Conservation (phyloP, 305 asterid species). For the Withania somnifera region DNA sequence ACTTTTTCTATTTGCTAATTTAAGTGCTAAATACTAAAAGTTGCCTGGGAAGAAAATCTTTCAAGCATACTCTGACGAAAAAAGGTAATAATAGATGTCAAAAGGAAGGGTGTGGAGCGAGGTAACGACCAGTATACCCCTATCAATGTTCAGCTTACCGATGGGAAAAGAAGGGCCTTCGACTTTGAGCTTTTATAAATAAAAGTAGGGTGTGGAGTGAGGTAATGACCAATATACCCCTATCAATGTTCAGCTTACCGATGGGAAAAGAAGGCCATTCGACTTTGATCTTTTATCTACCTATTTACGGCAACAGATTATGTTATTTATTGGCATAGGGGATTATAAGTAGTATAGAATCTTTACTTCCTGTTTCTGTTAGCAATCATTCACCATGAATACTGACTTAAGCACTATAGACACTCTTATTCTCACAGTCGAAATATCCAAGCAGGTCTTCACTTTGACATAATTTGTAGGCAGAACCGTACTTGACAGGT, state of each 20-base stretch:
- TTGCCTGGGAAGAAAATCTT: background rate
- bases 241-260: background rate
- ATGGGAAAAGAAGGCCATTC: background rate
- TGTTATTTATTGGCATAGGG: background rate
- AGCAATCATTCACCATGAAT: background rate
- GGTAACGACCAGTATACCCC: background rate
- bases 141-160: background rate
- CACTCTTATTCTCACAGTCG: background rate
- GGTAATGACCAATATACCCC: background rate
- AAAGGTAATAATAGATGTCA: background rate
- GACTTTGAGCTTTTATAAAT: background rate
- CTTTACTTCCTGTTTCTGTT: background rate
- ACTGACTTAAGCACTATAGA: background rate
- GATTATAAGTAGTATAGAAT: background rate
- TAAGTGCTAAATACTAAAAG: background rate
- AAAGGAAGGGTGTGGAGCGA: background rate
- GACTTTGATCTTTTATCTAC: background rate
- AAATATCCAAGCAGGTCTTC: slow-evolving; percentile 6
- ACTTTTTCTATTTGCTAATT: background rate
- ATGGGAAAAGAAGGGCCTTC: background rate
- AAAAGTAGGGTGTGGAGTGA: background rate
- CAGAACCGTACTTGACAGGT: slow-evolving; percentile 64
- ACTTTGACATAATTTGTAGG: slow-evolving; percentile 35
- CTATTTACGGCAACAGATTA: background rate
- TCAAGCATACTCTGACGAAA: background rate